Evolutionary conservation across 1,139 yeast species (phyloP).

Genomic region (Nadsonia commutata): DNA sequence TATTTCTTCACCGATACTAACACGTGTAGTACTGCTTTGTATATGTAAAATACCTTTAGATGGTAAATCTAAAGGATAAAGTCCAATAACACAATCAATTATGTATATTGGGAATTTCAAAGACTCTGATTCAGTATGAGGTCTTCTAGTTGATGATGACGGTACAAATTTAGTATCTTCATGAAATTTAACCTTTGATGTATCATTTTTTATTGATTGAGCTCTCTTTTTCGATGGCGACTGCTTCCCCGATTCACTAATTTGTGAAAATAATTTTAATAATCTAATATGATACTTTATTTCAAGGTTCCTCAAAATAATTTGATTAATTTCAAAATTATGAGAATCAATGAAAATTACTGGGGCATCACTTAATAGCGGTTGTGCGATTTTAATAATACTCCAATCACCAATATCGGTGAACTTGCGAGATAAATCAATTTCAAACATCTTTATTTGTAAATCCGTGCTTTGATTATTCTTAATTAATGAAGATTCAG

Average conservation of each 20-base stretch:
- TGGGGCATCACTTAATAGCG: constrained; percentile 11
- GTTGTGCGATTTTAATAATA: neutral
- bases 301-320: constrained; percentile 13
- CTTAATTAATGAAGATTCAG: neutral
- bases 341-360: constrained; percentile 11
- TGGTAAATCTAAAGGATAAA: constrained; percentile 26
- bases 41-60: constrained; percentile 39
- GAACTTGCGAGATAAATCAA: constrained; percentile 13
- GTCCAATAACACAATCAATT: constrained; percentile 17
- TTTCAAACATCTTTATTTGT: constrained; percentile 5
- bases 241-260: constrained; percentile 4
- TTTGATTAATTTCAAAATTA: constrained; percentile 11
- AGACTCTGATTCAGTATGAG: too few species aligned
- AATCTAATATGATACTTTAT: constrained; percentile 18
- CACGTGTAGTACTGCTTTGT: constrained; percentile 33
- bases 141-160: constrained; percentile 7
- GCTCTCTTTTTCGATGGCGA: neutral
- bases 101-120: constrained; percentile 13
- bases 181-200: neutral
- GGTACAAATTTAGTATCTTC: constrained; percentile 8
- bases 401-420: constrained; percentile 9
- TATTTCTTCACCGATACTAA: constrained; percentile 20
- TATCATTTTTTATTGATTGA: neutral
- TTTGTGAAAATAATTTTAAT: constrained; percentile 14
- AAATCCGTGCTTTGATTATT: constrained; percentile 6